Evolutionary conservation across 2,329 filamentous ascomycete genomes (phyloP).

Genomic region (Pyrenochaeta sp.): DNA sequence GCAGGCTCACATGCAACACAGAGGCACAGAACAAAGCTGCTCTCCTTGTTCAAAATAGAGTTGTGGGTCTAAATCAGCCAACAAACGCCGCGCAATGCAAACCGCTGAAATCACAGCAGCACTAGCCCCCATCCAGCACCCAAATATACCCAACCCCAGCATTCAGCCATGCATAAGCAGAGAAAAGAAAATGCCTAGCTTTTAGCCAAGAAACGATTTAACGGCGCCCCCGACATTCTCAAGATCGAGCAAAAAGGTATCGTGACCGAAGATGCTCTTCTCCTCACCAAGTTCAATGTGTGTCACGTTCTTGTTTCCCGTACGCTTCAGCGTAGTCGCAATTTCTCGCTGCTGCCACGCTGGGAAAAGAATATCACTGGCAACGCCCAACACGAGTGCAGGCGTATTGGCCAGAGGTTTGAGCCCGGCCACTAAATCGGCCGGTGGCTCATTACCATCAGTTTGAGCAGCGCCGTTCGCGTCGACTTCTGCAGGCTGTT

Average conservation of each 20-base stretch:
- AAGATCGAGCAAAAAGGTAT: slow-evolving; percentile 92
- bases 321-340: slow-evolving; percentile 77
- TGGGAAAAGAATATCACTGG: slow-evolving; percentile 94
- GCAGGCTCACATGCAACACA: neutral
- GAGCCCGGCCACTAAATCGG: slow-evolving; percentile 81
- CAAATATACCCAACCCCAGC: neutral
- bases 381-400: slow-evolving; percentile 89
- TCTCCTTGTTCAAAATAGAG: slow-evolving; percentile 4
- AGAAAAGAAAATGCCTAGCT: slow-evolving; percentile 4
- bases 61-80: slow-evolving; percentile 3
- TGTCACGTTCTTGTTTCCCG: slow-evolving; percentile 81
- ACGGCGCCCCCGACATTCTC: slow-evolving; percentile 89
- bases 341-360: slow-evolving; percentile 98
- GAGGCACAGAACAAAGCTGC: neutral
- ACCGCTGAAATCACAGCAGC: slow-evolving; percentile 10
- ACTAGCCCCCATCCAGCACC: neutral
- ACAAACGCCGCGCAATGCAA: slow-evolving; percentile 37
- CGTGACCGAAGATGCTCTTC: slow-evolving; percentile 92
- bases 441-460: slow-evolving; percentile 65
- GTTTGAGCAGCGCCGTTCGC: slow-evolving; percentile 39
- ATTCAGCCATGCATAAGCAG: neutral
- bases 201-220: slow-evolving; percentile 75
- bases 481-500: slow-evolving; percentile 52
- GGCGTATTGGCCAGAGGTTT: slow-evolving; percentile 75
- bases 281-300: slow-evolving; percentile 95